Base-by-base conservation (phyloP, 352 stramenopile genomes). In the Phytophthora crassamura region DNA sequence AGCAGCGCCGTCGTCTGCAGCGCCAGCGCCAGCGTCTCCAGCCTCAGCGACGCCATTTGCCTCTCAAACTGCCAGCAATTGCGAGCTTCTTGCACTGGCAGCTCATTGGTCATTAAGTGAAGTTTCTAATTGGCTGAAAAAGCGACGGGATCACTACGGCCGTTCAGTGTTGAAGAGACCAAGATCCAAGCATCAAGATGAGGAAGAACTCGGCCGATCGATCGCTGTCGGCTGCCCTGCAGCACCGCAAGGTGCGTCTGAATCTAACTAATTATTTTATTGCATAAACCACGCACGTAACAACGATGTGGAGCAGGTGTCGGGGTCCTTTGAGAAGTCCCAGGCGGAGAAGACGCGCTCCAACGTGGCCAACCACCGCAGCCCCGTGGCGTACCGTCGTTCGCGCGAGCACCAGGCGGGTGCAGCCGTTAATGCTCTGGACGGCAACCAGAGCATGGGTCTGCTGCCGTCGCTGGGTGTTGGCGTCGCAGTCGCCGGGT, bases 171-270 rank as follows among this genome's bases (percentile, higher is more conserved):
- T 68, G 35, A 64, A 64, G 46, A 43, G 12, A 43, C 8, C 32
- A 61, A 16, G 59, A 62, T 43, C 35, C 18, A 22, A 49, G 28
- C 28, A 32, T 32, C 28, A 55, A 7, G 22, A 84, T 84, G 75
- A 61, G 22, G 34, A 84, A 80, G 62, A 69, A 67, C 56, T 72
- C 70, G 25, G 66, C 72, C 12, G 62, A 74, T 18, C 73, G 77
- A 38, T 45, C 53, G 7, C 66, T 86, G 59, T 87, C 77, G 49
- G 74, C 80, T 12, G 83, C 76, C 16, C 52, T 74, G 46, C 81
- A 90, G 57, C 79, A 92, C 45, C 81, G 81, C 66, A 86, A 77
- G 42, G 82, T 84, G 51, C 10, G 54, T 33, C 3, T 18, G 25
- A 12, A 39, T 7, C 11, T 7, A 5, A 35, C 7, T 43, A 15